Evolutionary conservation across 139 green algal species (phyloP).

Genomic region (Penium margaritaceum): DNA sequence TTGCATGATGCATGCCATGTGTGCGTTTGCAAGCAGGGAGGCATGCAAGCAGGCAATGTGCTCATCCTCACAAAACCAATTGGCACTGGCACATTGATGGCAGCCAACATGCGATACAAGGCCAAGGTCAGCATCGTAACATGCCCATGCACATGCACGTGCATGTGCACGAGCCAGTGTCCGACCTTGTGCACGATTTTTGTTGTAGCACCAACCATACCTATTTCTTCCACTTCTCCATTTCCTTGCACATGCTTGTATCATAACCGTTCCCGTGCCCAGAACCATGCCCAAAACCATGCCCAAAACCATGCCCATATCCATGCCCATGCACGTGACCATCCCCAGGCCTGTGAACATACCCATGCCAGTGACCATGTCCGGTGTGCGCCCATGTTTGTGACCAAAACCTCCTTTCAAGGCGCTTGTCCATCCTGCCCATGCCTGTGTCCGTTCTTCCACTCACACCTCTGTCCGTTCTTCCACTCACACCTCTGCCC

Average conservation of each 20-base stretch:
- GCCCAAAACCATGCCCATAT: background rate
- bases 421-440: background rate
- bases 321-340: background rate
- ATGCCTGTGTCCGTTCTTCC: too few species aligned
- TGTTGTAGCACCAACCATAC: too few species aligned
- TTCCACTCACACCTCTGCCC: too few species aligned
- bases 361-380: background rate
- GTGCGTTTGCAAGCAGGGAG: slow-evolving; percentile 21
- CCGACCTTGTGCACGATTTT: too few species aligned
- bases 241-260: too few species aligned
- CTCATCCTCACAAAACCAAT: slow-evolving; percentile 83
- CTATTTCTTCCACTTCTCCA: too few species aligned
- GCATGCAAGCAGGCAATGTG: slow-evolving; percentile 57
- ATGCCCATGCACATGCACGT: too few species aligned
- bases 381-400: background rate
- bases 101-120: slow-evolving; percentile 63
- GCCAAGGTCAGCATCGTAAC: slow-evolving; percentile 55
- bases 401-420: background rate
- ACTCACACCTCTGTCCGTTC: too few species aligned
- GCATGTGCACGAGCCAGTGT: too few species aligned
- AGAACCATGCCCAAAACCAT: too few species aligned
- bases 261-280: too few species aligned
- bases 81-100: slow-evolving; percentile 55
- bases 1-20: too few species aligned
- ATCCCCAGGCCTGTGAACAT: background rate